A percentile compares a stretch with the other conserved stretches of the same genome.
These are phyloP conservation scores for Serendipita sp. DNA, from an alignment of 768 basidiomycete species.

Conservation along the genomic window DNA sequence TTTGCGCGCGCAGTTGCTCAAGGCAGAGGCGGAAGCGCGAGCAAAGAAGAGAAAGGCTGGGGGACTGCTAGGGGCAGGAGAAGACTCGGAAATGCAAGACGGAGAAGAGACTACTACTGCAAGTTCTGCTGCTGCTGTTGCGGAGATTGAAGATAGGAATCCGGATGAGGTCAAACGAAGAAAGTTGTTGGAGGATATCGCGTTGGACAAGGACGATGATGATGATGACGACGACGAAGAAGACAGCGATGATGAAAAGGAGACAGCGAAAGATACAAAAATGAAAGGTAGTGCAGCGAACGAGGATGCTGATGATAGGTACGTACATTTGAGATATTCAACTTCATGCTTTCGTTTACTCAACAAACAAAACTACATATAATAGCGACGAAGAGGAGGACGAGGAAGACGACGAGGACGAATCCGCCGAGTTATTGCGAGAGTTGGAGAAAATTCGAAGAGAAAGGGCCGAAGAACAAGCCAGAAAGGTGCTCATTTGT, in stretches of 20 bases:
- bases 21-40: slow-evolving; percentile 72
- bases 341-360: slow-evolving; percentile 4
- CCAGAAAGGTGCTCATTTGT: slow-evolving; percentile 25
- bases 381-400: slow-evolving; percentile 38
- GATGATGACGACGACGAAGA: slow-evolving; percentile 32
- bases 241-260: too few relatives aligned
- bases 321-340: too few relatives aligned
- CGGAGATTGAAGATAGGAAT: slow-evolving; percentile 35
- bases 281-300: slow-evolving; percentile 23
- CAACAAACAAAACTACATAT: slow-evolving; percentile 8
- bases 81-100: slow-evolving; percentile 16
- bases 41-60: slow-evolving; percentile 89
- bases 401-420: slow-evolving; percentile 62
- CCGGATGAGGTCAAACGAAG: slow-evolving; percentile 61
- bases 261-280: slow-evolving; percentile 23
- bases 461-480: slow-evolving; percentile 88
- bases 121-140: slow-evolving; percentile 27
- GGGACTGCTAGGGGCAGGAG: slow-evolving; percentile 29
- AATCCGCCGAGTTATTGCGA: slow-evolving; percentile 82
- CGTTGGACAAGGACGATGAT: slow-evolving; percentile 81
- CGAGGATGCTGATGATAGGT: not conserved
- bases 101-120: slow-evolving; percentile 23
- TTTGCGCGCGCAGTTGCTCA: slow-evolving; percentile 64
- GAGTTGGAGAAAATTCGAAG: slow-evolving; percentile 98
- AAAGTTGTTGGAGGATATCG: slow-evolving; percentile 72